These are phyloP conservation scores for Eurotiales sp. DNA, from an alignment of 2,329 filamentous ascomycete species.

Conservation along the genomic window DNA sequence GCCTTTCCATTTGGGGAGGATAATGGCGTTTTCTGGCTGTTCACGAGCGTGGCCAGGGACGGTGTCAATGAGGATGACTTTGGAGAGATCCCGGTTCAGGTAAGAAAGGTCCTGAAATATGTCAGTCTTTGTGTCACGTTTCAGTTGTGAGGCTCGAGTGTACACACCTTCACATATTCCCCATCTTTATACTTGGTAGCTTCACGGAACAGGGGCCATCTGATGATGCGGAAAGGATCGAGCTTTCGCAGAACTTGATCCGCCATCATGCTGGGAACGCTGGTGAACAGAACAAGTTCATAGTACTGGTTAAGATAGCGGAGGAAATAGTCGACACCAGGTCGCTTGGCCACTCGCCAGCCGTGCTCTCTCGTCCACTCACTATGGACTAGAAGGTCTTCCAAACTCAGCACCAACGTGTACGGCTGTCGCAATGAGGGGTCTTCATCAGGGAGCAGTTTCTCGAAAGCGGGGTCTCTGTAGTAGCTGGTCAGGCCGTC, in stretches of 20 bases:
- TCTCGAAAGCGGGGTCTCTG: slow-evolving; percentile 90
- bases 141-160: slow-evolving; percentile 17
- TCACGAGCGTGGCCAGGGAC: slow-evolving; percentile 74
- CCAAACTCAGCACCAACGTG: slow-evolving; percentile 85
- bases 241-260: slow-evolving; percentile 89
- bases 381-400: slow-evolving; percentile 90
- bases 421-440: slow-evolving; percentile 80
- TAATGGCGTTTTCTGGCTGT: slow-evolving; percentile 94
- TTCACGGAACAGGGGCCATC: slow-evolving; percentile 92
- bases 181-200: slow-evolving; percentile 97
- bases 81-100: slow-evolving; percentile 90
- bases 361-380: slow-evolving; percentile 93
- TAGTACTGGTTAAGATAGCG: slow-evolving; percentile 97
- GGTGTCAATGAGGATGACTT: slow-evolving; percentile 92
- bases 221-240: slow-evolving; percentile 90
- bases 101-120: slow-evolving; percentile 79
- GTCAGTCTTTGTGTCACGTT: neutral
- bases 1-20: slow-evolving; percentile 86
- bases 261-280: slow-evolving; percentile 74
- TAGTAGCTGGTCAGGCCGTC: slow-evolving; percentile 82
- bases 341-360: slow-evolving; percentile 91
- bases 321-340: slow-evolving; percentile 94
- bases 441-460: slow-evolving; percentile 72
- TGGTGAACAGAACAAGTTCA: slow-evolving; percentile 93
- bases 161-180: slow-evolving; percentile 86